phyloP scores from a whole-genome alignment of 495 filamentous ascomycete genomes.

The Trichoderma parareesei region DNA sequence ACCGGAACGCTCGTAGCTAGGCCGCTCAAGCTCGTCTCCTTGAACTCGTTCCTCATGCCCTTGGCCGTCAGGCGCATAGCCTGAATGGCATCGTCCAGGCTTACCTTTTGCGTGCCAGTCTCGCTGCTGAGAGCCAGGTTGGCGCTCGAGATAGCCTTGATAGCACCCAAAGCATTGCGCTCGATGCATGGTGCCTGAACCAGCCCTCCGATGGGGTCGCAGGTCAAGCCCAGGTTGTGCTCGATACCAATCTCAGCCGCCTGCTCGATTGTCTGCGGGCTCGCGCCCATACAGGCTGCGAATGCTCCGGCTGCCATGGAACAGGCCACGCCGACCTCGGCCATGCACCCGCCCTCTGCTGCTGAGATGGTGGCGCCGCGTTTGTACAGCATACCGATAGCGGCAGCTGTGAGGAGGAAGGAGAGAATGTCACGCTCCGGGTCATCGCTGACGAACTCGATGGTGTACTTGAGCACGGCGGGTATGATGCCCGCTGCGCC shows the following conservation, averaged over 20 bases:
- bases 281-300: slow-evolving; percentile 29
- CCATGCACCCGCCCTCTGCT: slow-evolving; percentile 30
- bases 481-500: slow-evolving; percentile 30
- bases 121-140: slow-evolving; percentile 27
- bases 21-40: slow-evolving; percentile 30
- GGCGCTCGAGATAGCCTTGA: slow-evolving; percentile 30
- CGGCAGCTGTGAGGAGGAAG: slow-evolving; percentile 27
- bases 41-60: slow-evolving; percentile 31
- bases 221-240: slow-evolving; percentile 28
- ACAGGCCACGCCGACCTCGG: slow-evolving; percentile 32
- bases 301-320: slow-evolving; percentile 31
- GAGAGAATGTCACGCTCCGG: slow-evolving; percentile 27
- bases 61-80: slow-evolving; percentile 28
- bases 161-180: slow-evolving; percentile 27
- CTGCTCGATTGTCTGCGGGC: slow-evolving; percentile 28
- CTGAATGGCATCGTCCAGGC: slow-evolving; percentile 29
- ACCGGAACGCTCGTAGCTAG: slow-evolving; percentile 28
- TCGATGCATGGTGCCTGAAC: slow-evolving; percentile 31
- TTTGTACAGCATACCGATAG: slow-evolving; percentile 32
- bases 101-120: slow-evolving; percentile 25
- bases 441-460: slow-evolving; percentile 30
- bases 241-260: slow-evolving; percentile 31
- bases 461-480: slow-evolving; percentile 26
- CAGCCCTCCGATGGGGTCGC: slow-evolving; percentile 27
- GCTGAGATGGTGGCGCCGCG: slow-evolving; percentile 29